Evolutionary conservation across 768 basidiomycete genomes (phyloP), one percentile per base, ranked within the genome.

Genomic region (Panellus pusillus): DNA sequence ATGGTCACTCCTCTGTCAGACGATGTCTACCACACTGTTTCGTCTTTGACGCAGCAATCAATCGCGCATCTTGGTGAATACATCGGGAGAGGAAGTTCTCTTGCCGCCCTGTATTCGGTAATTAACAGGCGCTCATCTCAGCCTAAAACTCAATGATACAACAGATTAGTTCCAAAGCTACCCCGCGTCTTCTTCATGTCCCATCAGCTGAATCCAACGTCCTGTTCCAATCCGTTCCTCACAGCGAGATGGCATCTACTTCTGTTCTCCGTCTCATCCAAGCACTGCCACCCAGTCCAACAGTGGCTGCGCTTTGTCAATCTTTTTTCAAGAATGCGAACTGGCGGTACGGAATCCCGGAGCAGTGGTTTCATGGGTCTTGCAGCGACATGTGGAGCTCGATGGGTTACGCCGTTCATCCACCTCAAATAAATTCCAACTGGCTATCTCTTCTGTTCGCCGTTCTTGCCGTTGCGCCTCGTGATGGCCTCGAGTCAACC

Each of bases 371-470:
- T 61, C 68, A 65, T 36, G 55, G 64, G n/a, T 68, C 74, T 2
- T 74, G 72, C 46, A 55, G 65, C 20, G 70, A 71, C 44, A 81
- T 80, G 79, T 80, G 77, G 79, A 64, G 55, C n/a, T 68, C 68
- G 31, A 50, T 80, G 18, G 69, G 72, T 36, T 65, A 70, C 44
- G 61, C 64, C 19, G 59, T 59, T n/a, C 63, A 60, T 20, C 66
- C 65, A 52, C 63, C 72, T 18, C 71, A 74, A 44, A 68, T 80
- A 61, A 81, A 80, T 57, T 69, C 76, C 15, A 72, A 80, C 61
- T 82, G 79, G 78, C 63, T 82, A 14, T 72, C 69, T 17, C 72
- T 83, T 1, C 54, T 81, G n/a, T 81, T 79, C 55, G 70, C 78
- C 14, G 69, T 80, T 32, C 66, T 80, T 39, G 77, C 79, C 11